Evolutionary conservation across 2,329 filamentous ascomycete species (phyloP).

Genomic region (Colletotrichum sp.): DNA sequence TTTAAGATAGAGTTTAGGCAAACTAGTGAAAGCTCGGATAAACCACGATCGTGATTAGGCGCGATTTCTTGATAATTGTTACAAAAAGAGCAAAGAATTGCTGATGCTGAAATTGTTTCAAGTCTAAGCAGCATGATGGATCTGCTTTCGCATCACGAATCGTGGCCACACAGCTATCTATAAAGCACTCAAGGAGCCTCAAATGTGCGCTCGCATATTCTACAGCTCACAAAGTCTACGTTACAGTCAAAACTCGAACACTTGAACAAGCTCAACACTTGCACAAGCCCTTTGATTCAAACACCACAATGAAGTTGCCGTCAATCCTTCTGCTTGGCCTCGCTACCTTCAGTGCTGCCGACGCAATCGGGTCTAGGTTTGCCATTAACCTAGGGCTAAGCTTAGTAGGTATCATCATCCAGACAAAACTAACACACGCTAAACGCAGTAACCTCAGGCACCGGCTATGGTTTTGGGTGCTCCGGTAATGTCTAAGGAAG

Average conservation of each 20-base stretch:
- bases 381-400: neutral
- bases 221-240: too few relatives aligned
- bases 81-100: neutral
- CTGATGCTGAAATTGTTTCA: neutral
- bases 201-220: neutral
- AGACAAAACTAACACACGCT: fast-evolving
- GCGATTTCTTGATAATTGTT: neutral
- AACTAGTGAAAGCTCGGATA: neutral
- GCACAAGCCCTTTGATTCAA: neutral
- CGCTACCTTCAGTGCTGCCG: neutral
- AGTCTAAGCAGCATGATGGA: neutral
- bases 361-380: neutral
- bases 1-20: neutral
- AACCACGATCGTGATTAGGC: neutral
- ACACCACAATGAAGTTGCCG: neutral
- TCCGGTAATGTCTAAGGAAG: neutral
- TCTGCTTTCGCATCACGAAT: neutral
- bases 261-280: fast-evolving
- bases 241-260: neutral
- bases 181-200: neutral
- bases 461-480: neutral
- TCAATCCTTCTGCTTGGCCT: neutral
- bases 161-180: neutral
- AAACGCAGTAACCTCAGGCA: fast-evolving
- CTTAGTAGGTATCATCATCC: neutral